Percentiles rank a stretch among this genome's conserved stretches.
phyloP scores from a whole-genome alignment of 2,329 filamentous ascomycete species.

The Venturia pyrina region DNA sequence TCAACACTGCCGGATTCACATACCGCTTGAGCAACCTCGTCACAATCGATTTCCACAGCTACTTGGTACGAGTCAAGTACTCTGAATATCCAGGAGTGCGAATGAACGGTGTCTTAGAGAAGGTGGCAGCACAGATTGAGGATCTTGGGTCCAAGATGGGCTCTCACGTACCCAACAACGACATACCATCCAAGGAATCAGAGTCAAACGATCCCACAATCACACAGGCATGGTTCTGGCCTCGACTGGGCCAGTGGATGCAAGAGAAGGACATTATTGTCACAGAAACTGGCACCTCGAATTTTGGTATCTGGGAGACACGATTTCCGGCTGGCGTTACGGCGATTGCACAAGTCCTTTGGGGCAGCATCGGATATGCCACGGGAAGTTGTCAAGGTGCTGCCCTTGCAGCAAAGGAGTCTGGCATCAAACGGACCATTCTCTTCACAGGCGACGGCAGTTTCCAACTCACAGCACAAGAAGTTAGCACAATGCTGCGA shows the following conservation, averaged over 20 bases:
- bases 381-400: conserved; percentile 57
- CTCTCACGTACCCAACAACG: conserved; percentile 45
- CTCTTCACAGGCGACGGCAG: conserved; percentile 85
- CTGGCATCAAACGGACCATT: conserved; percentile 53
- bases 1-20: conserved; percentile 75
- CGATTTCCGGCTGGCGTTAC: conserved; percentile 69
- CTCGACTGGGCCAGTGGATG: conserved; percentile 62
- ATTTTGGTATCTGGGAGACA: conserved; percentile 82
- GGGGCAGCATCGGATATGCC: conserved; percentile 57
- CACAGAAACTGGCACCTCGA: conserved; percentile 79
- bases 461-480: conserved; percentile 76
- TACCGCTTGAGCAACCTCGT: conserved; percentile 67
- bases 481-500: conserved; percentile 73
- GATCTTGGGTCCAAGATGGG: conserved; percentile 43
- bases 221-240: conserved; percentile 69
- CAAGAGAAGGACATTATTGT: conserved; percentile 65
- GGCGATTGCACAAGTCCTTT: conserved; percentile 69
- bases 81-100: conserved; percentile 68
- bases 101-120: conserved; percentile 68
- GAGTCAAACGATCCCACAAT: conserved; percentile 36
- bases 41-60: conserved; percentile 73
- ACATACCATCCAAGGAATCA: conserved; percentile 29
- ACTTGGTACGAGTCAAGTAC: conserved; percentile 62
- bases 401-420: conserved; percentile 63
- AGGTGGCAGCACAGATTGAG: conserved; percentile 50